These are phyloP conservation scores for Rhynchospora tenuis DNA, from an alignment of 176 grass and related monocot species.

Conservation along the genomic window DNA sequence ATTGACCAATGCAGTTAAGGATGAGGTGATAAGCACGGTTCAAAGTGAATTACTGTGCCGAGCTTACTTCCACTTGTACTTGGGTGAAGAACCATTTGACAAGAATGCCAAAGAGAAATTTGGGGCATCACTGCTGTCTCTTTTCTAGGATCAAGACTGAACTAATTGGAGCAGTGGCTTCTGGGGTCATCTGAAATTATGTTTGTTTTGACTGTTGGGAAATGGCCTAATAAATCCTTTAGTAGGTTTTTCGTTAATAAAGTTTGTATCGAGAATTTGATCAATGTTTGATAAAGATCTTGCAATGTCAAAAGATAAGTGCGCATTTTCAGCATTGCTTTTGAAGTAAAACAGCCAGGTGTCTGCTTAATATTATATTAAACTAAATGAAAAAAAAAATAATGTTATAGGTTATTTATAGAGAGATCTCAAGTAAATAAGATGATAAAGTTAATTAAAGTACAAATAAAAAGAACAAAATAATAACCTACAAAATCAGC, in stretches of 20 bases:
- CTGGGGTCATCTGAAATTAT: neutral
- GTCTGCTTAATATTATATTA: too few relatives aligned
- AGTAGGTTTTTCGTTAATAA: neutral
- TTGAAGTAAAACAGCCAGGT: too few relatives aligned
- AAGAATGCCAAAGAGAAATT: constrained; percentile 36
- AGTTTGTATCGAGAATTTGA: neutral
- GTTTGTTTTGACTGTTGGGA: neutral
- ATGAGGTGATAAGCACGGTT: constrained; percentile 27
- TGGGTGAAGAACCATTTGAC: constrained; percentile 35
- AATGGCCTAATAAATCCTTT: constrained; percentile 1
- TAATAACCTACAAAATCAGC: too few relatives aligned
- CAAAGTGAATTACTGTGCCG: constrained; percentile 33
- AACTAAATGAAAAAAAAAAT: too few relatives aligned
- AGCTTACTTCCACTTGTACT: constrained; percentile 36
- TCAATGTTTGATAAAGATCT: neutral
- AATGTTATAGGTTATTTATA: too few relatives aligned
- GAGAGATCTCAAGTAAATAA: too few relatives aligned
- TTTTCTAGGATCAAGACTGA: neutral
- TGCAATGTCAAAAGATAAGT: neutral
- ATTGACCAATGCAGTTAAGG: constrained; percentile 26
- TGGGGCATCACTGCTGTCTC: constrained; percentile 25
- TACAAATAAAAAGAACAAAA: too few relatives aligned
- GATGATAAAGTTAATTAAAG: too few relatives aligned
- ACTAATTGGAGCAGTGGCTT: neutral
- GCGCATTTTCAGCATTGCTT: neutral